Conservation (phyloP, 768 basidiomycete genomes). For the Lentinula sp. region DNA sequence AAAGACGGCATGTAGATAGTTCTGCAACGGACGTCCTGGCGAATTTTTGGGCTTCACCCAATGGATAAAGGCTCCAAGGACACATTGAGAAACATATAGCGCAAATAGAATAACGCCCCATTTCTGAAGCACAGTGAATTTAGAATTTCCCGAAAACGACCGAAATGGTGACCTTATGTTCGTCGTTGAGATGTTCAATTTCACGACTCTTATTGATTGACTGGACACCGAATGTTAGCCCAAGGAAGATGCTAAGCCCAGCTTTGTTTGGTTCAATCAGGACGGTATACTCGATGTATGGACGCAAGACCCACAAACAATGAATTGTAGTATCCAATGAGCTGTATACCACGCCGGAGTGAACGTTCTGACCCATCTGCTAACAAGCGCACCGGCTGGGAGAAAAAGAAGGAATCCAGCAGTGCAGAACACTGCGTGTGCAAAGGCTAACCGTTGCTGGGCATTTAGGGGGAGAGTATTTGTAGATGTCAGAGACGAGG, state of each 20-base stretch:
- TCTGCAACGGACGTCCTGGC: constrained; percentile 39
- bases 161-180: constrained; percentile 37
- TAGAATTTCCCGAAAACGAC: neutral
- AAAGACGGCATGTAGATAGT: constrained; percentile 52
- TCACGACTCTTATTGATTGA: constrained; percentile 25
- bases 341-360: constrained; percentile 44
- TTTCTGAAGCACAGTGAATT: constrained; percentile 24
- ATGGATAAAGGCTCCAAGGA: constrained; percentile 48
- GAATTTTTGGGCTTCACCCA: constrained; percentile 37
- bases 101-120: constrained; percentile 45
- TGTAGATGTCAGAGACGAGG: constrained; percentile 4
- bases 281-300: neutral
- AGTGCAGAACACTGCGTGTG: constrained; percentile 46
- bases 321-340: constrained; percentile 47
- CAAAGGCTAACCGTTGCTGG: constrained; percentile 45
- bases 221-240: constrained; percentile 37
- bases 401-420: constrained; percentile 49
- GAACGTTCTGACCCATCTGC: constrained; percentile 48
- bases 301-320: constrained; percentile 27
- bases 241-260: constrained; percentile 36
- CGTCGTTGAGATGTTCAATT: constrained; percentile 32
- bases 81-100: constrained; percentile 43
- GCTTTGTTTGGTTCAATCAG: constrained; percentile 19
- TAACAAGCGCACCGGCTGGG: constrained; percentile 46
- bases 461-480: constrained; percentile 30